Percentiles rank a stretch among this genome's conserved stretches.
These are phyloP conservation scores for Candida chauliodis DNA, from an alignment of 805 yeast genomes.

Conservation along the genomic window DNA sequence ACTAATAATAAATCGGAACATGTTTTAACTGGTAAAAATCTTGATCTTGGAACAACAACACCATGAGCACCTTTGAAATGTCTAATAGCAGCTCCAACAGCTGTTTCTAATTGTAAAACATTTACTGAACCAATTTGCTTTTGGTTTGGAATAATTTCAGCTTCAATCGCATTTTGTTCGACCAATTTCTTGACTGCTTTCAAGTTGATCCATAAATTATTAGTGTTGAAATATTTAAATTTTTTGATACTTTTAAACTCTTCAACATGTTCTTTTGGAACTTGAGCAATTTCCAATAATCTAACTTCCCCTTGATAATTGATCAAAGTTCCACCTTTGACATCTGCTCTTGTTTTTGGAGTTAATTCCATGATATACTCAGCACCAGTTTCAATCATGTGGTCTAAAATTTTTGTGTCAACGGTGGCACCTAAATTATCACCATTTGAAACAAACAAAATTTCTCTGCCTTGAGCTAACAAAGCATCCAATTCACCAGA, in stretches of 20 bases:
- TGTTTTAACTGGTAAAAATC: constrained; percentile 97
- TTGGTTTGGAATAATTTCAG: constrained; percentile 94
- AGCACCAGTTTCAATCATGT: constrained; percentile 86
- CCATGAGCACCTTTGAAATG: constrained; percentile 95
- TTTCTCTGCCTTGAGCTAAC: constrained; percentile 90
- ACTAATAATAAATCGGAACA: constrained; percentile 92
- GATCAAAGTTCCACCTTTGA: constrained; percentile 97
- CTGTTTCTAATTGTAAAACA: constrained; percentile 95
- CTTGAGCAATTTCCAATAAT: constrained; percentile 95
- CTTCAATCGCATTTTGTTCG: constrained; percentile 73
- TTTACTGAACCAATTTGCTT: constrained; percentile 80
- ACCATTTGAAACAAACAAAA: constrained; percentile 93
- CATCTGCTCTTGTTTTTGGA: constrained; percentile 98
- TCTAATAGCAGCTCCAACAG: constrained; percentile 98
- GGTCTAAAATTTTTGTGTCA: constrained; percentile 82
- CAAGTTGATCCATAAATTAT: constrained; percentile 95
- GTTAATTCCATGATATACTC: constrained; percentile 98
- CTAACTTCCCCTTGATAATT: constrained; percentile 94
- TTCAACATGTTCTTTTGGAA: constrained; percentile 96
- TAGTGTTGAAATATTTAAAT: constrained; percentile 97
- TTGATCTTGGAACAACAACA: constrained; percentile 95
- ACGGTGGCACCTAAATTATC: constrained; percentile 99
- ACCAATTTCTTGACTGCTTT: constrained; percentile 91
- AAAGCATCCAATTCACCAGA: constrained; percentile 91
- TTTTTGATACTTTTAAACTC: constrained; percentile 97